A percentile compares a stretch with the other conserved stretches of the same genome.
Conservation (phyloP, 1,139 yeast genomes). For the Debaryomyces sp. region DNA sequence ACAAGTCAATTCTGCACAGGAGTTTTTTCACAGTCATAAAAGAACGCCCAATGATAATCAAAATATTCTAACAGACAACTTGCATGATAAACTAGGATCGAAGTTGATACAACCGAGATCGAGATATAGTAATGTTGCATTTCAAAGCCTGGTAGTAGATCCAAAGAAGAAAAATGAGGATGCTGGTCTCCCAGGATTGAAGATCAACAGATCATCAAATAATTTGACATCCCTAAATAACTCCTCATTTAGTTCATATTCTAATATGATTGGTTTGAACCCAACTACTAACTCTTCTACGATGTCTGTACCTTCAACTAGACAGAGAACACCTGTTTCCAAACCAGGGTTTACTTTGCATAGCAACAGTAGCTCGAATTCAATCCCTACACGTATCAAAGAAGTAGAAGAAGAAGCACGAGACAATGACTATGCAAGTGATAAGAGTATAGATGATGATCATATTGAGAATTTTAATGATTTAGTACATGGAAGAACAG, state of each 20-base stretch:
- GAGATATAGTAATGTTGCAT: constrained; percentile 25
- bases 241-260: constrained; percentile 13
- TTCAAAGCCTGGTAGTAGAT: constrained; percentile 44
- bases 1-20: constrained; percentile 14
- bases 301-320: constrained; percentile 1
- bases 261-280: constrained; percentile 17
- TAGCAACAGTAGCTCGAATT: constrained; percentile 32
- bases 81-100: constrained; percentile 27
- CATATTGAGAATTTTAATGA: constrained; percentile 23
- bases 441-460: constrained; percentile 1
- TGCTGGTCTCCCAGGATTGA: constrained; percentile 42
- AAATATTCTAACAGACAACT: constrained; percentile 17
- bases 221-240: constrained; percentile 22
- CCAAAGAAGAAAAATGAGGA: constrained; percentile 33
- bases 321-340: constrained; percentile 22
- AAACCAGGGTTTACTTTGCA: constrained; percentile 28
- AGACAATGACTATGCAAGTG: constrained; percentile 10
- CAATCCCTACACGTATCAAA: constrained; percentile 25
- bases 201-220: constrained; percentile 41
- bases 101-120: constrained; percentile 53
- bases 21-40: constrained; percentile 14
- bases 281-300: constrained; percentile 1
- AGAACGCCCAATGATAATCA: constrained; percentile 3
- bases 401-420: constrained; percentile 23
- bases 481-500: constrained; percentile 32